Evolutionary conservation across 1,284 basidiomycete species (phyloP), one percentile per base, ranked within the genome.

Genomic region (Pascua guehoae): DNA sequence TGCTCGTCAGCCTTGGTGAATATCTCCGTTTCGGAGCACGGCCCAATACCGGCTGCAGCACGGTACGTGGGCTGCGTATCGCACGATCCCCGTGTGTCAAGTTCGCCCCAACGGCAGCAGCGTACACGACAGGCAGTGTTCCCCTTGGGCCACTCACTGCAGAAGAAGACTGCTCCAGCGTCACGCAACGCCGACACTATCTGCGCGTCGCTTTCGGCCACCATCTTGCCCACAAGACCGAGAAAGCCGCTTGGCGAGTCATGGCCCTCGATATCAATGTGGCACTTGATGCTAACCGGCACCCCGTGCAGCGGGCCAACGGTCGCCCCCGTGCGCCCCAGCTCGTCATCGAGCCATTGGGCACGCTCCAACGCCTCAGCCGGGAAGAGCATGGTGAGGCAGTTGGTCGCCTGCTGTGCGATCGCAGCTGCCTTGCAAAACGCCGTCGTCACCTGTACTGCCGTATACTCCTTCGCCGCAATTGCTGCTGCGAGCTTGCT

Each of bases 341-440:
- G 69, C 63, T 84, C 74, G 3, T 76, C 80, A 61, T 88, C 87
- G 5, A 86, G 78, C 66, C 81, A 77, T 81, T 78, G 74, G 5
- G 87, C 88, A 18, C 82, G 78, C 32, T 73, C 76, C 10, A 87
- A 72, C 0, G 84, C 86, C 24, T 81, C 80, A 0, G 85, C 83
- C 44, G 84, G 78, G 62, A 86, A 86, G 12, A 86, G 83, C 62
- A 87, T 86, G 5, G 86, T 86, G 46, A 89, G 71, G 67, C 86
- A 88, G 61, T 87, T 88, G 1, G 83, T 85, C 79, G 57, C 58
- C 50, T 64, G 60, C 47, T 72, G 69, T 7, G 63, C 66, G 4
- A 66, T 37, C 0, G 60, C 60, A 0, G 69, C 66, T 7, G 61
- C 62, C 49, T 51, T 51, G 36, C 37, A 12, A n/a, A 44, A 51